A percentile compares a stretch with the other conserved stretches of the same genome.
Evolutionary conservation across 441 rosid species (phyloP).

Genomic region (Biscutella auriculata): DNA sequence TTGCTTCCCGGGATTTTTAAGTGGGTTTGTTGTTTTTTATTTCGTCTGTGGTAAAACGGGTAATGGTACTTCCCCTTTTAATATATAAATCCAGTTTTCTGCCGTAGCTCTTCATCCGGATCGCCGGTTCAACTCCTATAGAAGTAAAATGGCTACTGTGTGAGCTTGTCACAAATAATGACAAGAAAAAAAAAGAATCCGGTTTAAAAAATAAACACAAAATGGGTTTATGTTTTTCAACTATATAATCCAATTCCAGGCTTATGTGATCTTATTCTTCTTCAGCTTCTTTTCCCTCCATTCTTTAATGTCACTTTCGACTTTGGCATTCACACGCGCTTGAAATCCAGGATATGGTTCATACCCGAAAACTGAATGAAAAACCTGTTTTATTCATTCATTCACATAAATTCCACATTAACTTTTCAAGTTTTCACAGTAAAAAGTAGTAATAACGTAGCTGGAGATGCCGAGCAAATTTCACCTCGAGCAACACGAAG

Average conservation of each 20-base stretch:
- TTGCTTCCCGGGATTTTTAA: no score
- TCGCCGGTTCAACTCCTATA: no score
- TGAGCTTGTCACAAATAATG: no score
- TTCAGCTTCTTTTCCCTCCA: conserved; percentile 41
- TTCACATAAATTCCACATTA: not conserved
- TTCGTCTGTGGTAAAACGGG: no score
- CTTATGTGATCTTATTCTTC: conserved; percentile 35
- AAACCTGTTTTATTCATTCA: conserved; percentile 53
- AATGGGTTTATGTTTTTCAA: not conserved
- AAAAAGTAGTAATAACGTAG: not conserved
- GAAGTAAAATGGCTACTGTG: no score
- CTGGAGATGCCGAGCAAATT: not conserved
- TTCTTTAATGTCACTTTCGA: conserved; percentile 47
- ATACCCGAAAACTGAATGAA: conserved; percentile 41
- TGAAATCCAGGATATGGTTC: conserved; percentile 84
- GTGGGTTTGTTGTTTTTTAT: no score
- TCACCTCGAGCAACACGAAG: conserved; percentile 76
- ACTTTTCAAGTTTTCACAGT: not conserved
- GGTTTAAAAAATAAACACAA: no score
- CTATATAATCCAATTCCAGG: not conserved
- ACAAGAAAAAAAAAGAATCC: no score
- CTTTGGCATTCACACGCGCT: conserved; percentile 45
- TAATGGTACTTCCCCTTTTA: no score
- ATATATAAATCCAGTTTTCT: no score
- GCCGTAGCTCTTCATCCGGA: no score